Conservation (phyloP, 441 rosid species). For the Viola pubescens region DNA sequence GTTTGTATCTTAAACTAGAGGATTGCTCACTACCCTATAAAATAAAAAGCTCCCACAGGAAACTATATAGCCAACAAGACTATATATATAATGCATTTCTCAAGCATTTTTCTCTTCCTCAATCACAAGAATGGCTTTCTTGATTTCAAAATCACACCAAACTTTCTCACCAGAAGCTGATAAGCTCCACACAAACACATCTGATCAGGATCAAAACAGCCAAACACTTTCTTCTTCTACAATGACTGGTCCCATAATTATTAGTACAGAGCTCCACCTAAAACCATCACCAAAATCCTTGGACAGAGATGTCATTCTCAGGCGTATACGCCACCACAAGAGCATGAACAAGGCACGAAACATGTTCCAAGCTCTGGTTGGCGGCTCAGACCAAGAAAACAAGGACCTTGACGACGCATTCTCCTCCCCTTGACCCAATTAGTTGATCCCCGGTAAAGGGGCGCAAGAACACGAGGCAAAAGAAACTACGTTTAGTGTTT, state of each 20-base stretch:
- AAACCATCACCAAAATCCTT: conserved; percentile 26
- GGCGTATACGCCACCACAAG: conserved; percentile 41
- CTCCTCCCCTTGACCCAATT: conserved; percentile 33
- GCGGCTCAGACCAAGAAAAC: conserved; percentile 13
- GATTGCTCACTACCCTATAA: conserved; percentile 1
- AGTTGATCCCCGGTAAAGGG: no score
- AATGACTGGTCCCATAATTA: not conserved
- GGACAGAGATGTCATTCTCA: conserved; percentile 37
- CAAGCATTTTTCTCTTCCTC: not conserved
- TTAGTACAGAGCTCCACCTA: conserved; percentile 38
- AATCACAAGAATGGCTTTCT: conserved; percentile 28
- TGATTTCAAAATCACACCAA: conserved; percentile 23
- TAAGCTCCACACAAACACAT: conserved; percentile 7
- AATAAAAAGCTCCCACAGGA: conserved; percentile 3
- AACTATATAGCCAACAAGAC: not conserved
- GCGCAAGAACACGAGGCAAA: no score
- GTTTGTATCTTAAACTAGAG: no score
- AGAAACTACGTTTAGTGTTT: no score
- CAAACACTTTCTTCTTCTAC: conserved; percentile 1
- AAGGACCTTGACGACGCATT: conserved; percentile 35
- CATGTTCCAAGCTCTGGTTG: conserved; percentile 25
- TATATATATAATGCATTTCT: not conserved
- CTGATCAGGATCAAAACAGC: conserved; percentile 14
- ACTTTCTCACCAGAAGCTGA: conserved; percentile 19
- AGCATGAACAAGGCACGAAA: conserved; percentile 29